Percentiles rank a stretch among this genome's conserved stretches.
phyloP scores from a whole-genome alignment of 108 stramenopile genomes.

The Nitzschia putrida region DNA sequence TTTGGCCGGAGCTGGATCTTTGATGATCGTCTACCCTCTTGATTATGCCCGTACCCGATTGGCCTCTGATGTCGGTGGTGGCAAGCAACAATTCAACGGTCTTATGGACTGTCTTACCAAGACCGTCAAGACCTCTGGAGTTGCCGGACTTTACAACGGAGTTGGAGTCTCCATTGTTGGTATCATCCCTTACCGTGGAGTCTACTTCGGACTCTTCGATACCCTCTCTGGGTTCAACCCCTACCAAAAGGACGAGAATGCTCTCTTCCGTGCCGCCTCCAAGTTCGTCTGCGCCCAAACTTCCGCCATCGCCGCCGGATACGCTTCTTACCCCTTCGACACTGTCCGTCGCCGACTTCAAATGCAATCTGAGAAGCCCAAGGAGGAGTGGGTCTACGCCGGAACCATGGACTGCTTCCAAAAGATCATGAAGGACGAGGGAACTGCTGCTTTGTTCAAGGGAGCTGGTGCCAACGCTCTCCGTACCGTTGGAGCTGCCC shows the following conservation, averaged over 20 bases:
- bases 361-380: slow-evolving; percentile 98
- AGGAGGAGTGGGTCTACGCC: slow-evolving; percentile 93
- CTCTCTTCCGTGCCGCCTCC: slow-evolving; percentile 85
- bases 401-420: slow-evolving; percentile 94
- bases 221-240: slow-evolving; percentile 97
- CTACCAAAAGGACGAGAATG: slow-evolving; percentile 91
- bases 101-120: slow-evolving; percentile 95
- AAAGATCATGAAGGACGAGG: slow-evolving; percentile 95
- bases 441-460: slow-evolving; percentile 94
- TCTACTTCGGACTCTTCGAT: slow-evolving; percentile 98
- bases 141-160: slow-evolving; percentile 96
- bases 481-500: slow-evolving; percentile 95
- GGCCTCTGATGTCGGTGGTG: slow-evolving; percentile 95
- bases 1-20: slow-evolving; percentile 95
- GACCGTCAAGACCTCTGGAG: slow-evolving; percentile 84
- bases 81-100: slow-evolving; percentile 96
- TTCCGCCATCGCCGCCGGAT: slow-evolving; percentile 92
- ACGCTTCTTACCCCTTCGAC: slow-evolving; percentile 99
- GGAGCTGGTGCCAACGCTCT: slow-evolving; percentile 99
- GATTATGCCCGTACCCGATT: slow-evolving; percentile 99
- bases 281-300: slow-evolving; percentile 96
- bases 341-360: slow-evolving; percentile 99
- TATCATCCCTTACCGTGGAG: slow-evolving; percentile 98
- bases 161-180: slow-evolving; percentile 95
- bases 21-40: slow-evolving; percentile 97